Base-by-base conservation (phyloP, 2,329 filamentous ascomycete genomes). In the Cladophialophora yegresii region DNA sequence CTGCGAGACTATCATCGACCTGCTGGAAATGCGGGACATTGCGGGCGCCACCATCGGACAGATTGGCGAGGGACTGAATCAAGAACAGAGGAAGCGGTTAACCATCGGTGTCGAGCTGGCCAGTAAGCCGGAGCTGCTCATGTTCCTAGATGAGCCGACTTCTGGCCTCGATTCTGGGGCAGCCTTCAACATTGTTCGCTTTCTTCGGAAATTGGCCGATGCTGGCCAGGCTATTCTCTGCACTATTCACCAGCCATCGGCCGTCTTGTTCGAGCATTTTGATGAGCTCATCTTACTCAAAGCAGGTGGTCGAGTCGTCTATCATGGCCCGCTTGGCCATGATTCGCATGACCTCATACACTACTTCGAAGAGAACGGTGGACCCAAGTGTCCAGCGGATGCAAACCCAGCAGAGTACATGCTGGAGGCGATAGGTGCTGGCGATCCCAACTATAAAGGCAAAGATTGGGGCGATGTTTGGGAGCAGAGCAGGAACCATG, bases 241-340 rank as follows among this genome's bases (percentile, higher is more conserved):
- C 78, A 96, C 92, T 0, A 96, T 96, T 68, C 92, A 96, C 75
- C 92, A 96, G 75, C 92, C 92, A 2, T 93, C 92, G 67, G 90
- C 91, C 10, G 87, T 90, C 0, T 82, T 96, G 0, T 96, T 96
- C 71, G 90, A 95, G 75, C 89, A 92, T 75, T 96, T 96, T 70
- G 92, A 96, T 73, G 85, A 91, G 10, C 83, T 96, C 2, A 80
- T 96, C 4, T 82, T 96, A 2, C 83, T 96, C 2, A 87, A 93
- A 76, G 84, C 85, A 45, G 92, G 92, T 64, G 92, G 92, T 1
- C 84, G 88, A 58, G 90, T 89, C 54, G 90, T 96, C 56, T 96
- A 96, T 79, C 93, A 93, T 72, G 91, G 91, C n/a, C 88, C 92
- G 61, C 89, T 96, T 36, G 92, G 92, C 56, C 82, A 86, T 57